Base-by-base conservation (phyloP, 129 eudicot species). In the Escallonia rubra region DNA sequence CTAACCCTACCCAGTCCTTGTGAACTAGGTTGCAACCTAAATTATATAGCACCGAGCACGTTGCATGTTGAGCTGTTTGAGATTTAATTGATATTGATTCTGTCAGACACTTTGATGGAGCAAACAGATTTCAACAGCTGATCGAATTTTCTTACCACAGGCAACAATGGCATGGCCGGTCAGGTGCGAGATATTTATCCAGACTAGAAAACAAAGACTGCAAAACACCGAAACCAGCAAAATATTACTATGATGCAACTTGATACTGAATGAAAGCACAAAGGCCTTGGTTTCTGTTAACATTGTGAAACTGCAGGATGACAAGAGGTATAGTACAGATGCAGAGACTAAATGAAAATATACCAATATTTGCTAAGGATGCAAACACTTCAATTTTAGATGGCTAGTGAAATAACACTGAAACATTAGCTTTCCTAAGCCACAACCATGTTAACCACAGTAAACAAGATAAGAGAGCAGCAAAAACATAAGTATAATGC, bases 171-270 rank as follows among this genome's bases (percentile, higher is more conserved):
- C 92, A 86, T 2, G 88, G 88, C 48, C 79, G 79, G 69, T 86
- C 88, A 53, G 92, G 88, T 61, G 92, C 92, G 57, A 86, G 57
- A 57, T 79, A 86, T 71, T 76, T 82, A 74, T 86, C 92, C 85
- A 86, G 75, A 46, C 74, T 86, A 46, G 86, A 80, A 79, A 86
- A 79, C 72, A 86, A 74, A 79, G 88, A 82, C 92, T 86, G 83
- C 76, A 68, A 63, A 70, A 57, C 61, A 54, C 39, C 49, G 74
- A 56, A 68, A 43, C 34, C 38, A 44, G 40, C 10, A n/a, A 41
- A 41, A 59, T 48, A 13, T 56, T 8, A 52, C 15, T 40, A 68
- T 39, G 49, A 54, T 14, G 44, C 44, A 12, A 47, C 68, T 44
- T 64, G 43, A 64, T 64, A 64, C 42, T 57, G 7, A 62, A 43